These are phyloP conservation scores for Quercus alba DNA, from an alignment of 306 rosid genomes.

Conservation along the genomic window DNA sequence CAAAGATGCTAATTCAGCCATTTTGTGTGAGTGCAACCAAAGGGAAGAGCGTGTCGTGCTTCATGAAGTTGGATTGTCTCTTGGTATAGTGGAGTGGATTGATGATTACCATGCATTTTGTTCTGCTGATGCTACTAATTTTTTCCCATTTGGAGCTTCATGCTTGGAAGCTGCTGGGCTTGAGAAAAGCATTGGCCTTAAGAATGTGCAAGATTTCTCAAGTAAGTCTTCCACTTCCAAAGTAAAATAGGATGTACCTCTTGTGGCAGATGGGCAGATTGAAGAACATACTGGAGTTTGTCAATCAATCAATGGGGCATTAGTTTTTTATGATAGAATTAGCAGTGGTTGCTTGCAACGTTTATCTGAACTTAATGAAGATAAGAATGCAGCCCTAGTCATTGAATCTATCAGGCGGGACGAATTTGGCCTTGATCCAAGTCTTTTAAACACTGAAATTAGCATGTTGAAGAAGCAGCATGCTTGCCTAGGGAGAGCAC, in stretches of 20 bases:
- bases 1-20: conserved; percentile 69
- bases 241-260: conserved; percentile 25
- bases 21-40: conserved; percentile 65
- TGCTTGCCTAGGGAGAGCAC: conserved; percentile 96
- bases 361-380: conserved; percentile 30
- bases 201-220: conserved; percentile 28
- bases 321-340: conserved; percentile 22
- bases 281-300: conserved; percentile 25
- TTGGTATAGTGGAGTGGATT: conserved; percentile 81
- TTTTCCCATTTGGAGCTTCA: conserved; percentile 25
- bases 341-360: conserved; percentile 20
- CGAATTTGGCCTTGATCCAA: conserved; percentile 84
- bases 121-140: conserved; percentile 25
- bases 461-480: conserved; percentile 87
- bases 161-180: conserved; percentile 29
- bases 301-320: conserved; percentile 21
- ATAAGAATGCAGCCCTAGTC: conserved; percentile 58
- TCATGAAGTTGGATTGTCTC: conserved; percentile 81
- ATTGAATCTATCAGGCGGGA: conserved; percentile 81
- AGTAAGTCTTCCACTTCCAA: conserved; percentile 37
- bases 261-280: conserved; percentile 9
- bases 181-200: conserved; percentile 22
- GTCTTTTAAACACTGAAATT: conserved; percentile 54
- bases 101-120: conserved; percentile 55
- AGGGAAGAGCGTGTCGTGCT: conserved; percentile 72